Evolutionary conservation across 306 rosid genomes (phyloP).

Genomic region (Trifolium subterraneum): DNA sequence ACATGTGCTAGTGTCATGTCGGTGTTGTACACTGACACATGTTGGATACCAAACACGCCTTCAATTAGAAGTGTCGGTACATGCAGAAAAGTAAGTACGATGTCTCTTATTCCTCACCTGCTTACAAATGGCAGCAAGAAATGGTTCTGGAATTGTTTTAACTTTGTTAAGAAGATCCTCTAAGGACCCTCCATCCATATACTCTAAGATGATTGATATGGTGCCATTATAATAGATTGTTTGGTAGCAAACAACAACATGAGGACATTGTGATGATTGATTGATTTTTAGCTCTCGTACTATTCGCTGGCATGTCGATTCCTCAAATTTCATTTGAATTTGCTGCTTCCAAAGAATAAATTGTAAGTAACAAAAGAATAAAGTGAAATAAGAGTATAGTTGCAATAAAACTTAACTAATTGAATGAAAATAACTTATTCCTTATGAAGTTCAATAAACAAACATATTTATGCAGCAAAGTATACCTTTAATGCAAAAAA

Average conservation of each 20-base stretch:
- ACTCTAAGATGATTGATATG: constrained; percentile 92
- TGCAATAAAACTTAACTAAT: no score
- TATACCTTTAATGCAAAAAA: constrained; percentile 95
- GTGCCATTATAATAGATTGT: constrained; percentile 80
- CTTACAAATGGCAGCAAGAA: constrained; percentile 82
- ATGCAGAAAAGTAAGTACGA: neutral
- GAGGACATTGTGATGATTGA: constrained; percentile 85
- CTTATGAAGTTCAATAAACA: no score
- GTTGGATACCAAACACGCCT: no score
- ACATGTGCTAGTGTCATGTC: no score
- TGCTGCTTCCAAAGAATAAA: constrained; percentile 55
- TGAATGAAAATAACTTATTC: no score
- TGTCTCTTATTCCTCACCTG: constrained; percentile 58
- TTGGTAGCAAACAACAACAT: constrained; percentile 80
- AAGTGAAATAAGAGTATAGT: no score
- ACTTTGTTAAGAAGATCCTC: constrained; percentile 82
- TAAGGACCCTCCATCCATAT: constrained; percentile 99
- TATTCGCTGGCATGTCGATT: constrained; percentile 66
- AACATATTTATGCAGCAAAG: neutral
- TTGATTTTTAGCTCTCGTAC: constrained; percentile 86
- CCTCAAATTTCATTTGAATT: constrained; percentile 84
- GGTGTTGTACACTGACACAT: no score
- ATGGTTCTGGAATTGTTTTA: constrained; percentile 71
- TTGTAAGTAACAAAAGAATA: constrained; percentile 36
- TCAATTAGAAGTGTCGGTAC: neutral